These are phyloP conservation scores for Boletus vinaceobasis DNA, from an alignment of 768 basidiomycete genomes.

Conservation along the genomic window DNA sequence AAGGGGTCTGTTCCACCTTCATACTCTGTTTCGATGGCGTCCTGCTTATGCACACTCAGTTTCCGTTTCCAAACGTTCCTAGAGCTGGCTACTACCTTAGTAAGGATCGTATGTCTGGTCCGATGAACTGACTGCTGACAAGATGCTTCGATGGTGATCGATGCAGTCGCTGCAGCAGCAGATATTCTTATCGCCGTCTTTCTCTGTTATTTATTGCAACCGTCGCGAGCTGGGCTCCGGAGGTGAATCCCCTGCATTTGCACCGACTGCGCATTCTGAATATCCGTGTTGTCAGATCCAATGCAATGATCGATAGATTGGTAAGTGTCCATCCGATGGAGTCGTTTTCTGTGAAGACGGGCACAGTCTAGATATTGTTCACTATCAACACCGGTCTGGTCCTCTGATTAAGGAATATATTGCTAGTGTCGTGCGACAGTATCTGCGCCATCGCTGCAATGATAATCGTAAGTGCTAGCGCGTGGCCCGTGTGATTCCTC, in stretches of 20 bases:
- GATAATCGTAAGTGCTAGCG: constrained; percentile 39
- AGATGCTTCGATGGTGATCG: constrained; percentile 49
- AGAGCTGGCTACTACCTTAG: constrained; percentile 47
- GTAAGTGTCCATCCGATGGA: constrained; percentile 5
- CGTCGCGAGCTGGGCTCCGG: constrained; percentile 51
- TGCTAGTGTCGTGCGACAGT: constrained; percentile 20
- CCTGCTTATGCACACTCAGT: constrained; percentile 28
- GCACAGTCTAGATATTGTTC: constrained; percentile 42
- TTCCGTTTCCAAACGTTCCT: constrained; percentile 42
- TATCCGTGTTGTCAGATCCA: constrained; percentile 30
- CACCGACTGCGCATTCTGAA: background rate
- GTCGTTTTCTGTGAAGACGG: background rate
- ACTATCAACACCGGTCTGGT: constrained; percentile 41
- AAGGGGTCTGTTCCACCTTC: constrained; percentile 33
- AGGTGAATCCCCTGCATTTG: constrained; percentile 24
- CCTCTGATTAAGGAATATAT: too few relatives aligned
- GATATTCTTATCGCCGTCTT: constrained; percentile 51
- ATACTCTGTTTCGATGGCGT: background rate
- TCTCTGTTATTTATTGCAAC: constrained; percentile 46
- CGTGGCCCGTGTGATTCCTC: background rate
- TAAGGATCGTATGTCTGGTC: background rate
- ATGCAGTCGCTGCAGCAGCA: constrained; percentile 49
- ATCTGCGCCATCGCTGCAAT: constrained; percentile 58
- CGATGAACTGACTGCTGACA: background rate
- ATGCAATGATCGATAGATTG: constrained; percentile 52